Conservation (phyloP, 2,329 filamentous ascomycete species). For the Stachybotrys echinatus region DNA sequence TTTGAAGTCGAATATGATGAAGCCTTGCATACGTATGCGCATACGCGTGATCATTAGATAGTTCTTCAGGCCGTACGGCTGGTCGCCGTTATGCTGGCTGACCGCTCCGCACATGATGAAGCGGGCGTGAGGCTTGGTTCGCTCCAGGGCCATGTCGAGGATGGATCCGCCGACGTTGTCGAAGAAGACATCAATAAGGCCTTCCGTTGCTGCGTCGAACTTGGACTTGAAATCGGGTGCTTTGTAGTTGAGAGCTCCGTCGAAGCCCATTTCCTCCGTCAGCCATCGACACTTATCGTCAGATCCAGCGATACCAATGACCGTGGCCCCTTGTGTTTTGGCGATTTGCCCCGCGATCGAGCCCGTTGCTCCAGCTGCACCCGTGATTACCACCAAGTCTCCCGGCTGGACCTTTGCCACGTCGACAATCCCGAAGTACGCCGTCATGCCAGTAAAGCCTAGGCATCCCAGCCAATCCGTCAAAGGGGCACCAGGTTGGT, state of each 20-base stretch:
- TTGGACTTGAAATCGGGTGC: neutral
- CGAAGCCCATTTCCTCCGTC: neutral
- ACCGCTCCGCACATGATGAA: constrained; percentile 71
- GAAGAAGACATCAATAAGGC: neutral
- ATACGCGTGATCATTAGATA: constrained; percentile 47
- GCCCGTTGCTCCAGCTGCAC: neutral
- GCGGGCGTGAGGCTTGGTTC: constrained; percentile 57
- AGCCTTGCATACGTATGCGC: constrained; percentile 61
- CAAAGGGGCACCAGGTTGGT: too few relatives aligned
- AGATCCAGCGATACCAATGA: neutral
- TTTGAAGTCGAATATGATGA: constrained; percentile 50
- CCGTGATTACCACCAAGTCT: neutral
- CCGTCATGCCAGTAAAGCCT: too few relatives aligned
- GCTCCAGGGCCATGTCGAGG: constrained; percentile 57
- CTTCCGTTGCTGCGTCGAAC: neutral
- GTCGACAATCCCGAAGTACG: too few relatives aligned
- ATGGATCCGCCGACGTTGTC: constrained; percentile 59
- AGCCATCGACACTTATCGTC: neutral
- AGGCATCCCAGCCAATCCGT: too few relatives aligned
- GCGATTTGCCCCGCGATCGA: neutral
- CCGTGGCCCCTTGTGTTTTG: neutral
- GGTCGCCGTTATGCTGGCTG: constrained; percentile 57
- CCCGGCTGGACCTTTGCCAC: neutral
- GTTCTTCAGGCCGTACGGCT: constrained; percentile 45
- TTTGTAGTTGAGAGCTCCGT: constrained; percentile 1